These are phyloP conservation scores for Persicaria maculosa DNA, from an alignment of 148 eudicot genomes.

Conservation along the genomic window DNA sequence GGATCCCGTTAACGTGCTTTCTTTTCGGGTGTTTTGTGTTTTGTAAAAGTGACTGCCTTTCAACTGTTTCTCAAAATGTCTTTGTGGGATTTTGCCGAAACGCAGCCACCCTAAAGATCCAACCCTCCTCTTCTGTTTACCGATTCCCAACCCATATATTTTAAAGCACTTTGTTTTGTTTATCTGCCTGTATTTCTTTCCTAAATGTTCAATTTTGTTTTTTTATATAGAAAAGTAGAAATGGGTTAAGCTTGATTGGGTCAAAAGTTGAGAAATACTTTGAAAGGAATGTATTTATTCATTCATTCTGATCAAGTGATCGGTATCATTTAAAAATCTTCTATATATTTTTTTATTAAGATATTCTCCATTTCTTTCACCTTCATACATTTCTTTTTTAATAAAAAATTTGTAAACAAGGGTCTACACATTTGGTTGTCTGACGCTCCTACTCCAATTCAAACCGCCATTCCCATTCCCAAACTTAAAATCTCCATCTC, in stretches of 20 bases:
- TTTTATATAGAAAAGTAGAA: too few species aligned
- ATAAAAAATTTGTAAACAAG: not conserved
- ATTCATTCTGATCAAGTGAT: slow-evolving; percentile 13
- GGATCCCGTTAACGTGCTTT: not conserved
- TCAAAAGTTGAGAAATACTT: slow-evolving; percentile 11
- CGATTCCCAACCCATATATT: not conserved
- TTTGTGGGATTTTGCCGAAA: not conserved
- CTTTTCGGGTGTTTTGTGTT: slow-evolving; percentile 1
- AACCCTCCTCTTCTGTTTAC: not conserved
- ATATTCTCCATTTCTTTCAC: not conserved
- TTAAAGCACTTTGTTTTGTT: not conserved
- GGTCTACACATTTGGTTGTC: not conserved
- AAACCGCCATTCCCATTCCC: slow-evolving; percentile 9
- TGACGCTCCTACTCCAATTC: slow-evolving; percentile 5
- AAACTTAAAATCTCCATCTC: not conserved
- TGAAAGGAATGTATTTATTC: not conserved
- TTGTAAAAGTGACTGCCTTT: slow-evolving; percentile 1
- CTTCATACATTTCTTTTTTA: not conserved
- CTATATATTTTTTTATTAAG: too few species aligned
- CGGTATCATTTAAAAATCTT: too few species aligned
- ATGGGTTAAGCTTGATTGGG: slow-evolving; percentile 9
- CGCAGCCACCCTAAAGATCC: not conserved
- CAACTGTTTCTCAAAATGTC: slow-evolving; percentile 10
- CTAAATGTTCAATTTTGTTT: not conserved
- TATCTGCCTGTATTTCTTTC: not conserved